Conservation (phyloP, 768 basidiomycete genomes). For the Rhodotorula diobovata region DNA sequence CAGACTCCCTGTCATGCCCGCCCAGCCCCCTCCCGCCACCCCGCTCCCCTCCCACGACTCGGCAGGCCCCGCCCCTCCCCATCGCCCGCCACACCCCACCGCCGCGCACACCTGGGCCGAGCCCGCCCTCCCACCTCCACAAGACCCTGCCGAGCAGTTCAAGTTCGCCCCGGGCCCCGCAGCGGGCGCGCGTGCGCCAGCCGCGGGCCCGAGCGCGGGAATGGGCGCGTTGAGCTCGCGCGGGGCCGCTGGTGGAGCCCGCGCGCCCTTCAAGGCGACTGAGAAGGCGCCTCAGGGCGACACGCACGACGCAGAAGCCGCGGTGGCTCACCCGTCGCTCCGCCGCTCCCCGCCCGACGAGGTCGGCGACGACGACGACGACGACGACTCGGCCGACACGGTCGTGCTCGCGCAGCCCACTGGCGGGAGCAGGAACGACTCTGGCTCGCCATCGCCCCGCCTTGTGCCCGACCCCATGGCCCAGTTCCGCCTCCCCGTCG, state of each 20-base stretch:
- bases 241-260: too few relatives aligned
- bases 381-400: neutral
- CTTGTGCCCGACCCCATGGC: too few relatives aligned
- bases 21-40: neutral
- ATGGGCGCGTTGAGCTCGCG: neutral
- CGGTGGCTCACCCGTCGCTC: neutral
- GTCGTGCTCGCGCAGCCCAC: neutral
- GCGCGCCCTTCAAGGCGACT: neutral
- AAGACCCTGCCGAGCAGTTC: neutral
- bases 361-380: neutral
- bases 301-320: too few relatives aligned
- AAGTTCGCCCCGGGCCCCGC: neutral
- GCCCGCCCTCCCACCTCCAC: neutral
- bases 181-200: neutral
- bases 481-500: neutral
- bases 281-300: too few relatives aligned
- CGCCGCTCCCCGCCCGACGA: neutral
- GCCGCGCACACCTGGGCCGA: neutral
- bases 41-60: too few relatives aligned
- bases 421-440: neutral
- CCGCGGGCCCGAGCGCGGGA: neutral
- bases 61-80: neutral
- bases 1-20: neutral
- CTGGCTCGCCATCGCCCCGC: neutral
- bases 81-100: neutral